phyloP scores from a whole-genome alignment of 306 rosid genomes.

The Datisca glomerata region DNA sequence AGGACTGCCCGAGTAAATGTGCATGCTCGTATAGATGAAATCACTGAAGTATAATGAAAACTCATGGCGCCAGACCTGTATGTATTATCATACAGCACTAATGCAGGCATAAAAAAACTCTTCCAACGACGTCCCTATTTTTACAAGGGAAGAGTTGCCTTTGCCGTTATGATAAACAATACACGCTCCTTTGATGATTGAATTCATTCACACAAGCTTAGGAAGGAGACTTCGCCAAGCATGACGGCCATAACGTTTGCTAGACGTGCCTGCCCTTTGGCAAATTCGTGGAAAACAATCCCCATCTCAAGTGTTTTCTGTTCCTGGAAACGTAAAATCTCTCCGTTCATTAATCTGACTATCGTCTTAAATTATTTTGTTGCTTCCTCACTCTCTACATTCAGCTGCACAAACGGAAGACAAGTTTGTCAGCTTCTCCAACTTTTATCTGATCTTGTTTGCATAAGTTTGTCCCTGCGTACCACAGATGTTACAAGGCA shows the following conservation, averaged over 20 bases:
- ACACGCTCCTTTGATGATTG: too few relatives aligned
- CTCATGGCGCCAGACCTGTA: too few relatives aligned
- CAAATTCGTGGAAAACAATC: slow-evolving; percentile 90
- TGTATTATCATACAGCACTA: too few relatives aligned
- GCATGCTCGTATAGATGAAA: too few relatives aligned
- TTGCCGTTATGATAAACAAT: too few relatives aligned
- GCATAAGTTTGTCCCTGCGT: slow-evolving; percentile 81
- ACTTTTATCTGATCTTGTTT: slow-evolving; percentile 77
- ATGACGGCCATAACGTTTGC: slow-evolving; percentile 73
- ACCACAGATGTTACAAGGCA: too few relatives aligned
- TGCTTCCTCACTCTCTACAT: slow-evolving; percentile 85
- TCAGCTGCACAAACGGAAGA: slow-evolving; percentile 47
- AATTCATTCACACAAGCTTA: too few relatives aligned
- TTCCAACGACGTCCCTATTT: too few relatives aligned
- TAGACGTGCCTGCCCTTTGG: slow-evolving; percentile 88
- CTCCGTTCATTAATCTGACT: slow-evolving; percentile 73
- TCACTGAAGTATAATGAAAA: too few relatives aligned
- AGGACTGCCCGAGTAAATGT: too few relatives aligned
- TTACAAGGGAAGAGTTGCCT: too few relatives aligned
- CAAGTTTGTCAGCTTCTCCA: slow-evolving; percentile 53
- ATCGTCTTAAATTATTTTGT: slow-evolving; percentile 67
- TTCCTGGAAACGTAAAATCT: slow-evolving; percentile 78
- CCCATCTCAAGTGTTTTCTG: slow-evolving; percentile 92
- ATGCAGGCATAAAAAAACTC: too few relatives aligned
- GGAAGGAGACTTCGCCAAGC: slow-evolving; percentile 97